A percentile compares a stretch with the other conserved stretches of the same genome.
These are phyloP conservation scores for Pyricularia grisea DNA, from an alignment of 2,329 filamentous ascomycete species.

Conservation along the genomic window DNA sequence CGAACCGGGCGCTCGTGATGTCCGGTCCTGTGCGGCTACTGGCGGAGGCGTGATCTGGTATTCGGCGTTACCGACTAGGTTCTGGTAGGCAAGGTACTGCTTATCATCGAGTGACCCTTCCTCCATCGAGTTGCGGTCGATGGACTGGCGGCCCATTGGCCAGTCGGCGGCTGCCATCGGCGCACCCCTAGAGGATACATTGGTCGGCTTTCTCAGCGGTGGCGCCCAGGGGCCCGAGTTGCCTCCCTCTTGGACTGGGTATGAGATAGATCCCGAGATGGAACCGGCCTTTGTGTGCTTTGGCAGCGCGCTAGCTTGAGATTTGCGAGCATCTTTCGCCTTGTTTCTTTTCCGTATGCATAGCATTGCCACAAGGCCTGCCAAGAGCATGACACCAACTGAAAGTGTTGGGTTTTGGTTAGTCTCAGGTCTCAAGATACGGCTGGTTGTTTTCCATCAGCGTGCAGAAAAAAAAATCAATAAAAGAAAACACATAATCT, in stretches of 20 bases:
- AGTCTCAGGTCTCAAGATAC: too few relatives aligned
- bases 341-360: background rate
- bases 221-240: background rate
- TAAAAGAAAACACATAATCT: background rate
- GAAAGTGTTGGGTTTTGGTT: background rate
- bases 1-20: background rate
- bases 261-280: background rate
- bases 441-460: background rate
- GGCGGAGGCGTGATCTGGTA: background rate
- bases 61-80: background rate
- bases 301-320: background rate
- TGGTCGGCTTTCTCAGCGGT: background rate
- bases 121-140: background rate
- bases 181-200: background rate
- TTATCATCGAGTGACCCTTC: background rate
- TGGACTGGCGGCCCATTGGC: slow-evolving; percentile 1
- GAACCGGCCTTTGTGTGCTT: background rate
- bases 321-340: background rate
- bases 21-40: background rate
- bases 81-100: background rate
- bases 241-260: background rate
- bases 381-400: background rate
- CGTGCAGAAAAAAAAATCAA: background rate
- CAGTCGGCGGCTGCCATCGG: background rate
- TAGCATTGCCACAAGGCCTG: background rate